Percentiles rank a stretch among this genome's conserved stretches.
These are phyloP conservation scores for Trichophyton mentagrophytes DNA, from an alignment of 2,329 filamentous ascomycete genomes.

Conservation along the genomic window DNA sequence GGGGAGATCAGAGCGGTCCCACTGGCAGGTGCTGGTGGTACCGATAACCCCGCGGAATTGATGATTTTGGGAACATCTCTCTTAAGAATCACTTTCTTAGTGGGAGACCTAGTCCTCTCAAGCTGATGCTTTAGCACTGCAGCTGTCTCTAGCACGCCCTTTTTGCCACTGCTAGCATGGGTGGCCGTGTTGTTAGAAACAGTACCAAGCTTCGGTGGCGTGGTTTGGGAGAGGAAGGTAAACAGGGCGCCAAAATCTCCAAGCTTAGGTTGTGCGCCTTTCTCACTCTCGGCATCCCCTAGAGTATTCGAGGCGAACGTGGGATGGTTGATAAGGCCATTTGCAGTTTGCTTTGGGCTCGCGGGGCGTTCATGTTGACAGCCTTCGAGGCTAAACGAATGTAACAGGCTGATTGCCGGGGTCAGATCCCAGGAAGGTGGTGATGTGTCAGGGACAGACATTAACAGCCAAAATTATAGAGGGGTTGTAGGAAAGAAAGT, in stretches of 20 bases:
- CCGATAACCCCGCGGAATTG: not conserved
- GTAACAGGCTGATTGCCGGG: conserved; percentile 33
- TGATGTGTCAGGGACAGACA: conserved; percentile 17
- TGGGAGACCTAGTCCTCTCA: not conserved
- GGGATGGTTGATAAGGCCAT: not conserved
- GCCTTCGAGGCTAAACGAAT: conserved; percentile 16
- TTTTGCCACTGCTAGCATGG: not conserved
- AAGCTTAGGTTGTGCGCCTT: conserved; percentile 19
- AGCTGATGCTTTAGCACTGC: not conserved
- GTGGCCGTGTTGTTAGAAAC: not conserved
- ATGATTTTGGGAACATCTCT: not conserved
- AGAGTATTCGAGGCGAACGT: not conserved
- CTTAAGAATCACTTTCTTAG: not conserved
- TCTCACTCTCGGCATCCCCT: not conserved
- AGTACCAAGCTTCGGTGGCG: conserved; percentile 7
- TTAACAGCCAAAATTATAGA: conserved; percentile 6
- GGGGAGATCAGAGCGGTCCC: not conserved
- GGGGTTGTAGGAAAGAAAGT: not conserved
- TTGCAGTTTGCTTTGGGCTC: not conserved
- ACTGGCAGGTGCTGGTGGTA: not conserved
- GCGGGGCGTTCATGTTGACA: not conserved
- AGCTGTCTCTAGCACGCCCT: not conserved
- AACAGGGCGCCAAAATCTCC: conserved; percentile 35
- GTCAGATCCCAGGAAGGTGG: conserved; percentile 34
- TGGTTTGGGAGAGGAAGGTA: conserved; percentile 24